A percentile compares a stretch with the other conserved stretches of the same genome.
Evolutionary conservation across 495 filamentous ascomycete genomes (phyloP).

Genomic region (Pyrenopolyporus hunteri): DNA sequence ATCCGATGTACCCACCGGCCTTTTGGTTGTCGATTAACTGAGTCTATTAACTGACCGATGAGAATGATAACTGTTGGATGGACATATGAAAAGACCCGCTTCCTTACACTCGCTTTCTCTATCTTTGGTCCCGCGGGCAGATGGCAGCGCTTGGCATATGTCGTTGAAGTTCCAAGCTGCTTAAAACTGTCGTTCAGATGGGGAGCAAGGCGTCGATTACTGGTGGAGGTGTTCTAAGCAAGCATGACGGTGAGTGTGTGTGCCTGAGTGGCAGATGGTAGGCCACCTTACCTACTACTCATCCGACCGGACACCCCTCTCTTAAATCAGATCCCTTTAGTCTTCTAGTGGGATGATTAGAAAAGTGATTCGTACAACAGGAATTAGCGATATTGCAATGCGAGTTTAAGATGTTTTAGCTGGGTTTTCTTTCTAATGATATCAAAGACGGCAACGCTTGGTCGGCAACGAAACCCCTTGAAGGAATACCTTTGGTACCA

Average conservation of each 20-base stretch:
- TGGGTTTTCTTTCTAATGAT: too few relatives aligned
- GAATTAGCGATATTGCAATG: too few relatives aligned
- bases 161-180: not conserved
- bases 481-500: not conserved
- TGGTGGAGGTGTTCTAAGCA: conserved; percentile 5
- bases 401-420: too few relatives aligned
- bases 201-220: conserved; percentile 2
- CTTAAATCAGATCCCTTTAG: not conserved
- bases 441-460: too few relatives aligned
- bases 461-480: not conserved
- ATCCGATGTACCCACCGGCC: conserved; percentile 23
- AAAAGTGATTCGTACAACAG: not conserved
- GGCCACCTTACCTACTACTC: conserved; percentile 10
- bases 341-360: not conserved
- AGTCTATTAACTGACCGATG: conserved; percentile 2
- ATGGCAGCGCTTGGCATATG: conserved; percentile 13
- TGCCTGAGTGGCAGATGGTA: conserved; percentile 30
- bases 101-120: conserved; percentile 13
- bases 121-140: conserved; percentile 10
- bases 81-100: conserved; percentile 16
- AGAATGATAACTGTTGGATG: conserved; percentile 3
- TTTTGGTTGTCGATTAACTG: conserved; percentile 23
- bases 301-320: conserved; percentile 4
- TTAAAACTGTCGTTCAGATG: not conserved
- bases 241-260: conserved; percentile 18